phyloP scores from a whole-genome alignment of 768 basidiomycete species.

The Lyophyllum atratum region DNA sequence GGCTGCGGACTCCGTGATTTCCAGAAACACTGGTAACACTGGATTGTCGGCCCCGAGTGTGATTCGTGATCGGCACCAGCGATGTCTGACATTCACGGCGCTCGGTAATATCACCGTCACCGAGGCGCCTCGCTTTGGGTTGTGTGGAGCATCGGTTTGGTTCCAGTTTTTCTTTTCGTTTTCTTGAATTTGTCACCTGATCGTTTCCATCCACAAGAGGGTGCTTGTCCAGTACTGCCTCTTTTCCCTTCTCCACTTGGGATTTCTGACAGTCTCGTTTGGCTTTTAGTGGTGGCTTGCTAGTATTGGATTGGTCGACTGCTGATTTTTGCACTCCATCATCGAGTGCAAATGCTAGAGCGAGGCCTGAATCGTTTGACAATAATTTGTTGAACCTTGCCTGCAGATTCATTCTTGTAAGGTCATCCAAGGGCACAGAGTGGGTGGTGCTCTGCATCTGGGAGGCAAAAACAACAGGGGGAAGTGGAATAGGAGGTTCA shows the following conservation, averaged over 20 bases:
- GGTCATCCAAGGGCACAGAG: neutral
- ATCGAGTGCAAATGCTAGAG: too few relatives aligned
- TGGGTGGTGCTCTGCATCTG: neutral
- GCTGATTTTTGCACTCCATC: too few relatives aligned
- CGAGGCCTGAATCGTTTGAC: neutral
- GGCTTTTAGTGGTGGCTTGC: too few relatives aligned
- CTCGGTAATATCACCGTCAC: neutral
- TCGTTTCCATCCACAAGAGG: neutral
- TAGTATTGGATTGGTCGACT: too few relatives aligned
- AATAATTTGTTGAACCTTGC: neutral
- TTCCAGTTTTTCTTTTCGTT: neutral
- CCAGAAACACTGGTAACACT: neutral
- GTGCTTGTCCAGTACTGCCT: neutral
- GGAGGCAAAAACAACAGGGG: neutral
- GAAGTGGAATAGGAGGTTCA: neutral
- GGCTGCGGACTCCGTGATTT: neutral
- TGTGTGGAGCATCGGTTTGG: neutral
- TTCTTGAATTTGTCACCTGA: neutral
- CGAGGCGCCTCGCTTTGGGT: neutral
- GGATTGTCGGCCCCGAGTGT: neutral
- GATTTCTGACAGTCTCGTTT: too few relatives aligned
- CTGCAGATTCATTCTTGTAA: slow-evolving; percentile 4
- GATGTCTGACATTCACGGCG: neutral
- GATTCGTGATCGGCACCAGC: neutral
- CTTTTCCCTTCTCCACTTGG: neutral